Percentiles rank a stretch among this genome's conserved stretches.
phyloP scores from a whole-genome alignment of 2,329 filamentous ascomycete species.

The Cladosporium sp. region DNA sequence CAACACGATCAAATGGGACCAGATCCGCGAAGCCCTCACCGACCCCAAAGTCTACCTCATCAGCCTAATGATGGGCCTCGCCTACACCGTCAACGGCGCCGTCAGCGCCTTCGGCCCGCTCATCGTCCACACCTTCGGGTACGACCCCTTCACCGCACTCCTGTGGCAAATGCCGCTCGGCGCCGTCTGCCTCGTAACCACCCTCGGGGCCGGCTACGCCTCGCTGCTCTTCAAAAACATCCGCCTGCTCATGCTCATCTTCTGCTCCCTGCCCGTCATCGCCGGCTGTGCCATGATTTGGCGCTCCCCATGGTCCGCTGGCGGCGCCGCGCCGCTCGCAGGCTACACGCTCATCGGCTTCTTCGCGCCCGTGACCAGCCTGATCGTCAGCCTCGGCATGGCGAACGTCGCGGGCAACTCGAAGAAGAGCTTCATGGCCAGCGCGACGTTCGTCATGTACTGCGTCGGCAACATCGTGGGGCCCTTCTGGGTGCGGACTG shows the following conservation, averaged over 20 bases:
- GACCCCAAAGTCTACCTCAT: conserved; percentile 42
- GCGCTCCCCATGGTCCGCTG: conserved; percentile 59
- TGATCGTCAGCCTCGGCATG: conserved; percentile 53
- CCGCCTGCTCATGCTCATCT: conserved; percentile 57
- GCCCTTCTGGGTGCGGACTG: conserved; percentile 4
- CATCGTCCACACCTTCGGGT: conserved; percentile 67
- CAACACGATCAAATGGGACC: conserved; percentile 48
- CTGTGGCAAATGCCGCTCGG: conserved; percentile 71
- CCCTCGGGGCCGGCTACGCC: conserved; percentile 38
- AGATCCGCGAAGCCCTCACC: conserved; percentile 48
- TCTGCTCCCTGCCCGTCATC: conserved; percentile 67
- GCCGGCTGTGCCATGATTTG: conserved; percentile 70
- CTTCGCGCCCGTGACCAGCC: conserved; percentile 63
- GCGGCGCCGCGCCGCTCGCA: conserved; percentile 58
- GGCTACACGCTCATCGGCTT: conserved; percentile 69
- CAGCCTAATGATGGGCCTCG: conserved; percentile 11
- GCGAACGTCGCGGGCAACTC: conserved; percentile 69
- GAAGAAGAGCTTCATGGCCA: conserved; percentile 72
- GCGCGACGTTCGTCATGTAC: conserved; percentile 55
- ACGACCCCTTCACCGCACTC: conserved; percentile 57
- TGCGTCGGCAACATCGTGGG: conserved; percentile 9
- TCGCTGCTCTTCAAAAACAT: conserved; percentile 60
- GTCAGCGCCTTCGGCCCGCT: conserved; percentile 65
- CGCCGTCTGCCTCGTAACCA: conserved; percentile 46
- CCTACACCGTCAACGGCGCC: conserved; percentile 66